Evolutionary conservation across 83 land plant species (phyloP), one percentile per base, ranked within the genome.

Genomic region (Diphasiastrum complanatum): DNA sequence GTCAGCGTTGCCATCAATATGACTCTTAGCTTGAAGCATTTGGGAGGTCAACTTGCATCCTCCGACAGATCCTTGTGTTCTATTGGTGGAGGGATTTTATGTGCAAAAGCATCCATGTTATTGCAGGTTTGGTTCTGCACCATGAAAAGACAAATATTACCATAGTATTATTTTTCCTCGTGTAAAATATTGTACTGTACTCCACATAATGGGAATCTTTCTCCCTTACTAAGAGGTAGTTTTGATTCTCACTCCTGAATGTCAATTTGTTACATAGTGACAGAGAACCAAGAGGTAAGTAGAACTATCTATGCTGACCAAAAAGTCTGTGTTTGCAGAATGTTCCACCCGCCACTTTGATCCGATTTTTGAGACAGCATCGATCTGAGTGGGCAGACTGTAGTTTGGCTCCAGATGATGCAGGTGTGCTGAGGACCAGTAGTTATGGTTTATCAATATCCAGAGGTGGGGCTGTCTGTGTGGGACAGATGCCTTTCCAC

Each of bases 311-410:
- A n/a, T n/a, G n/a, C n/a, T n/a, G n/a, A n/a, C n/a, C n/a, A n/a
- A n/a, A n/a, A n/a, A n/a, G n/a, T n/a, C n/a, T n/a, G n/a, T 32
- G 49, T 45, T 40, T 64, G 60, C 68, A 89, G 95, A 83, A 85
- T 76, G 90, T 85, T 16, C 82, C 95, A 59, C 90, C 95, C 16
- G 84, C 90, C 6, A 70, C 80, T 38, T 69, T 89, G 29, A 81
- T 89, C 51, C 90, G 85, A 11, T 82, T 85, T 61, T 43, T 89
- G 58, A 74, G 91, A 46, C 90, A 85, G 66, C 95, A 89, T 55
- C 81, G 95, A 3, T 89, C 95, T 2, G 95, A 85, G 60, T 89
- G 95, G 95, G 95, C 90, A 53, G 95, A 85, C 28, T 79, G 72
- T 38, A 83, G 65, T 60, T 64, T 85, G 27, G 91, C 81, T 72